These are phyloP conservation scores for Penicillium sp. DNA, from an alignment of 2,329 filamentous ascomycete species.

Conservation along the genomic window DNA sequence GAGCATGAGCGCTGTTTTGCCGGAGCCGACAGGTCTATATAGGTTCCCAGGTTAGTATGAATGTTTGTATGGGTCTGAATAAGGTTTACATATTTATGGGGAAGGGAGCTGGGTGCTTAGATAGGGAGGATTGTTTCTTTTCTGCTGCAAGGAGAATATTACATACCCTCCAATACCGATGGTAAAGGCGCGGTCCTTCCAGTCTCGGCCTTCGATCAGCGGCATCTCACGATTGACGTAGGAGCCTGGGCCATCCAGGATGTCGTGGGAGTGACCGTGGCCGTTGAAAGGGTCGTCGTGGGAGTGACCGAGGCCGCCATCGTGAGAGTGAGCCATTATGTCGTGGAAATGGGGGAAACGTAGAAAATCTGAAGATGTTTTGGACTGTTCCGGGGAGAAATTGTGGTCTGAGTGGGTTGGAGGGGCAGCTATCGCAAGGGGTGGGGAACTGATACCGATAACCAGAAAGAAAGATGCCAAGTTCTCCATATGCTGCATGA, in stretches of 20 bases:
- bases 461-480: not conserved
- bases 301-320: conserved; percentile 37
- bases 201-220: conserved; percentile 82
- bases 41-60: not conserved
- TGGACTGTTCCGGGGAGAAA: conserved; percentile 1
- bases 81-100: not conserved
- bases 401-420: conserved; percentile 1
- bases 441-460: conserved; percentile 8
- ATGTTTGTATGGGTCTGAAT: not conserved
- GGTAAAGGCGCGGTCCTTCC: conserved; percentile 87
- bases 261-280: conserved; percentile 94
- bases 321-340: conserved; percentile 40
- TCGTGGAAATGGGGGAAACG: not conserved
- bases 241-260: conserved; percentile 89
- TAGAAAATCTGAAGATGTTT: not conserved
- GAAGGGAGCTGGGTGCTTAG: not conserved
- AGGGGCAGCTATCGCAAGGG: conserved; percentile 17
- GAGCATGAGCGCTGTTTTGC: conserved; percentile 96
- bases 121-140: not conserved
- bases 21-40: conserved; percentile 86
- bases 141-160: not conserved
- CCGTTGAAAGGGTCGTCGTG: conserved; percentile 59
- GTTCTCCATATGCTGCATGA: not conserved
- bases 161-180: conserved; percentile 94
- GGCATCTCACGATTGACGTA: conserved; percentile 91